Conservation (phyloP, 2,329 filamentous ascomycete genomes). For the Fusarium brachygibbosum region DNA sequence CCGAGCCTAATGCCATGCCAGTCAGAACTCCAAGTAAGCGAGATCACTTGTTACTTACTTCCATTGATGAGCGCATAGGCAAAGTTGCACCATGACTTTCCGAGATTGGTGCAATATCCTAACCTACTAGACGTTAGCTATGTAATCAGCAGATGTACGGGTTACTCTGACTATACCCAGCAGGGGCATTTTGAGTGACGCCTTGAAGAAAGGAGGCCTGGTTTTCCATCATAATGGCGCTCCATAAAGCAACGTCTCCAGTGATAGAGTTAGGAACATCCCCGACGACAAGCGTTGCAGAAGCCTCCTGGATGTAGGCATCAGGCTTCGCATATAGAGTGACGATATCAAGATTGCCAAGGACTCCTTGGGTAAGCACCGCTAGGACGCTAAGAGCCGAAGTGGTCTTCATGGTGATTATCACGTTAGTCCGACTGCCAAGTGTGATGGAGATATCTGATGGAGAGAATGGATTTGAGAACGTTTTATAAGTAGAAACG, state of each 20-base stretch:
- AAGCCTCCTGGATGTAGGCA: slow-evolving; percentile 26
- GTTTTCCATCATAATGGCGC: slow-evolving; percentile 29
- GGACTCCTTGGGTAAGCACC: too few species aligned
- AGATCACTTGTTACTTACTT: slow-evolving; percentile 1
- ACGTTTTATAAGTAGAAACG: too few species aligned
- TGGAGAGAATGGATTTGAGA: too few species aligned
- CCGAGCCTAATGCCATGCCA: too few species aligned
- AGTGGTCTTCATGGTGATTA: too few species aligned
- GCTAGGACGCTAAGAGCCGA: too few species aligned
- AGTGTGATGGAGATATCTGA: too few species aligned
- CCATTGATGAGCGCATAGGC: slow-evolving; percentile 18
- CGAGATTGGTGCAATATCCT: slow-evolving; percentile 20
- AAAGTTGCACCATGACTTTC: slow-evolving; percentile 30
- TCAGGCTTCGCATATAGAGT: background rate
- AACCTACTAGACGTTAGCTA: background rate
- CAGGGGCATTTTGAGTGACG: slow-evolving; percentile 18
- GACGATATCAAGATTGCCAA: slow-evolving; percentile 14
- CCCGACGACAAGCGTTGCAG: slow-evolving; percentile 14
- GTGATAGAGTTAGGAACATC: slow-evolving; percentile 16
- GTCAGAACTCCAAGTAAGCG: too few species aligned
- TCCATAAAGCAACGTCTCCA: slow-evolving; percentile 24
- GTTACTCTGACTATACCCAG: background rate
- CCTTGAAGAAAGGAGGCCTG: slow-evolving; percentile 18
- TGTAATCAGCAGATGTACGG: too few species aligned
- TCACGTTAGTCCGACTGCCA: too few species aligned